Conservation (phyloP, 441 rosid genomes). For the Croton setiger region DNA sequence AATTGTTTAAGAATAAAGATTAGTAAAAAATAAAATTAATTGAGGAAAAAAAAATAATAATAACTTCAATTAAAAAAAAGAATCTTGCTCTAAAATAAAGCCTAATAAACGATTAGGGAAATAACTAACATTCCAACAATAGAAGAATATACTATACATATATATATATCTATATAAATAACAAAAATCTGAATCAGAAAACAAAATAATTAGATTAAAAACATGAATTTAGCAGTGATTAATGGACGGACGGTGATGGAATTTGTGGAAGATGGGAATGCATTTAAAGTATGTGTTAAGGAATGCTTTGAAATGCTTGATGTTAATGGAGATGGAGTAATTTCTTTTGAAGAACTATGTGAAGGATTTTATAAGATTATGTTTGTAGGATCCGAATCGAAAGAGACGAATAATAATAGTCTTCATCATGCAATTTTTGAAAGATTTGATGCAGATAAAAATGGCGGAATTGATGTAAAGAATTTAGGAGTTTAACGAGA, state of each 20-base stretch:
- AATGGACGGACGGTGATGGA: conserved; percentile 23
- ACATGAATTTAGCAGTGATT: conserved; percentile 25
- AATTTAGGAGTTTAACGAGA: conserved; percentile 23
- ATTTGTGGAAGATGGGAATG: conserved; percentile 25
- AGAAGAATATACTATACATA: background rate
- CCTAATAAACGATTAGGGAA: background rate
- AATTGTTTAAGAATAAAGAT: too few species aligned
- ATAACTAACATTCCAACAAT: background rate
- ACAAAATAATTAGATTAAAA: background rate
- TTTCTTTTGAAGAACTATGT: conserved; percentile 14
- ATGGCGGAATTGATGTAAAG: conserved; percentile 20
- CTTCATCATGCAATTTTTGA: conserved; percentile 20
- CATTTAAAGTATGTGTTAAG: conserved; percentile 22
- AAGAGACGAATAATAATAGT: background rate
- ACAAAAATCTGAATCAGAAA: background rate
- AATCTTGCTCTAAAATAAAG: background rate
- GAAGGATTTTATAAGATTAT: conserved; percentile 21
- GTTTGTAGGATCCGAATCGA: conserved; percentile 16
- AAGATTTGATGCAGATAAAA: conserved; percentile 29
- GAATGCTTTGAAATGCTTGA: conserved; percentile 26
- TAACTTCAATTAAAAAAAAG: too few species aligned
- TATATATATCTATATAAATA: background rate
- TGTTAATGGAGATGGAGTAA: conserved; percentile 23
- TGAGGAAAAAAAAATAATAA: too few species aligned
- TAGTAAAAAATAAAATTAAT: too few species aligned